Base-by-base conservation (phyloP, 2,329 filamentous ascomycete genomes). In the Cryphonectria radicalis region DNA sequence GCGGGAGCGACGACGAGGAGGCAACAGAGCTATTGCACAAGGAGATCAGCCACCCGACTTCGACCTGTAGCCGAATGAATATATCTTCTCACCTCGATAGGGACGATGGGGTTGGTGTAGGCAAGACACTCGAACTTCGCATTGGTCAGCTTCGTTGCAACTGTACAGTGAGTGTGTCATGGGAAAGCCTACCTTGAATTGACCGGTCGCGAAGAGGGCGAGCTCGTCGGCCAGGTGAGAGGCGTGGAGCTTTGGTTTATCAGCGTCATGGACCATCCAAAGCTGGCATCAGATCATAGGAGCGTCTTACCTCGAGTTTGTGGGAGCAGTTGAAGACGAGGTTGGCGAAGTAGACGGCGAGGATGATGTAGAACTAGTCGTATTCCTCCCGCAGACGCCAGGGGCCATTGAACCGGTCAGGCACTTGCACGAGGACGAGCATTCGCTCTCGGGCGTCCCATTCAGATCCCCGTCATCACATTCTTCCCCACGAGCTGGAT, bases 401-500 rank as follows among this genome's bases (percentile, higher is more conserved):
- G 78, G 78, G 4, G 70, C 72, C 32, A 77, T 72, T 63, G 72
- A 73, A 11, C 79, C 80, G 65, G 74, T 77, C 40, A 79, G 63
- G 60, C 81, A 82, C 73, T 80, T 80, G 74, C 82, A 84, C 22
- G 81, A 81, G 10, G 73, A 73, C 46, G 81, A 81, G 74, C 82
- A 84, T 35, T 76, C 76, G 70, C 80, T 79, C 6, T 76, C 81
- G 11, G 77, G 74, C 0, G 72, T 72, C 0, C 77, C 78, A 66
- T 83, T 83, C 22, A 68, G 50, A 1, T 70, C 57, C 1, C 81
- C 81, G 66, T 81, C 78, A 67, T 84, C 82, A 59, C 82, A 84
- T 65, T 84, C 81, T 73, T 84, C 82, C 17, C 79, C 79, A 60
- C 79, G 74, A 43, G 70, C 66, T 1, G 75, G 37, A 37, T 83